A percentile compares a stretch with the other conserved stretches of the same genome.
These are phyloP conservation scores for Clonostachys rhizophaga DNA, from an alignment of 2,329 filamentous ascomycete species.

Conservation along the genomic window DNA sequence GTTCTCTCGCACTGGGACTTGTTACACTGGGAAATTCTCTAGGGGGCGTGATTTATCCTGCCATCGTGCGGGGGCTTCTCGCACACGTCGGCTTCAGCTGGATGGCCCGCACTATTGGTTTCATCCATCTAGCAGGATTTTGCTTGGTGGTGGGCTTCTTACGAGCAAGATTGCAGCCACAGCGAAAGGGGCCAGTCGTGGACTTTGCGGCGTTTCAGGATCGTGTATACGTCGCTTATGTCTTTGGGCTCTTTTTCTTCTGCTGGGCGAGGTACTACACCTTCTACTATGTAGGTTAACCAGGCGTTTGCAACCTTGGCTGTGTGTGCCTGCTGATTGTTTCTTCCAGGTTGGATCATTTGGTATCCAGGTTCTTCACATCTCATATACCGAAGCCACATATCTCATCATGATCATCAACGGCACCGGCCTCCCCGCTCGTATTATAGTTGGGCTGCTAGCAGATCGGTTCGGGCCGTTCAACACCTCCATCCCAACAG, in stretches of 20 bases:
- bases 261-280: conserved; percentile 13
- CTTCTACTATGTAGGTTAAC: conserved; percentile 25
- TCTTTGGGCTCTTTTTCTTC: conserved; percentile 22
- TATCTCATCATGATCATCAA: conserved; percentile 60
- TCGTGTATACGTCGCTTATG: conserved; percentile 33
- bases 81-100: conserved; percentile 33
- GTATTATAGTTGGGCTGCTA: conserved; percentile 49
- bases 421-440: conserved; percentile 51
- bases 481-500: conserved; percentile 49
- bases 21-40: conserved; percentile 55
- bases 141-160: conserved; percentile 26
- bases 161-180: conserved; percentile 32
- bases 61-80: conserved; percentile 16
- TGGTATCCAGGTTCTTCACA: too few species aligned
- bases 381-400: conserved; percentile 38
- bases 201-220: conserved; percentile 42
- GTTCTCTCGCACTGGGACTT: conserved; percentile 57
- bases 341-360: too few species aligned
- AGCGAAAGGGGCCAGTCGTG: conserved; percentile 32
- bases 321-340: too few species aligned
- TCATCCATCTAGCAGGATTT: conserved; percentile 46
- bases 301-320: too few species aligned
- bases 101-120: conserved; percentile 55
- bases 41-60: conserved; percentile 54
- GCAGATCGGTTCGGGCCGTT: conserved; percentile 54